A percentile compares a stretch with the other conserved stretches of the same genome.
Evolutionary conservation across 2,329 filamentous ascomycete species (phyloP).

Genomic region (Chaetomiaceae sp.): DNA sequence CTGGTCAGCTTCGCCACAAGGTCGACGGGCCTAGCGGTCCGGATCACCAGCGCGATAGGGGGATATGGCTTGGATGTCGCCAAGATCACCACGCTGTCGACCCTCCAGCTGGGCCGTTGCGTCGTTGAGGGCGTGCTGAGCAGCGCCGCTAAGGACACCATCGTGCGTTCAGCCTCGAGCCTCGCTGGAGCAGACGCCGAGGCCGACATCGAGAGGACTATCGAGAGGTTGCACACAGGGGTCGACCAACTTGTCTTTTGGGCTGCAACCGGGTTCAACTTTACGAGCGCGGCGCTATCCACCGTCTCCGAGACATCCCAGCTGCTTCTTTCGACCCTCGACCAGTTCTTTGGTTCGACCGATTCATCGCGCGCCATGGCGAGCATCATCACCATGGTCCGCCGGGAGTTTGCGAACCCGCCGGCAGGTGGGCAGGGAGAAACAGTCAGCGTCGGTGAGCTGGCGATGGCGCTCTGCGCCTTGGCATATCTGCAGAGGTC

Average conservation of each 20-base stretch:
- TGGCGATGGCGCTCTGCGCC: conserved; percentile 57
- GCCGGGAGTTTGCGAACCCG: conserved; percentile 61
- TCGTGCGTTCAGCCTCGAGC: conserved; percentile 42
- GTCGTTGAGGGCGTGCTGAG: conserved; percentile 52
- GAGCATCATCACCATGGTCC: conserved; percentile 60
- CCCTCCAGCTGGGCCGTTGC: conserved; percentile 52
- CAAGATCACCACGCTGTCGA: conserved; percentile 53
- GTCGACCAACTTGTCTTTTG: conserved; percentile 58
- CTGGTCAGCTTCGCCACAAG: conserved; percentile 57
- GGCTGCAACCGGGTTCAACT: conserved; percentile 56
- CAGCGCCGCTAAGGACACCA: conserved; percentile 48
- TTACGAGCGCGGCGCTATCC: conserved; percentile 53
- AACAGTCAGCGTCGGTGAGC: conserved; percentile 55
- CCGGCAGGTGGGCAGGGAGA: conserved; percentile 56
- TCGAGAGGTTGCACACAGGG: conserved; percentile 53
- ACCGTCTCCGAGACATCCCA: conserved; percentile 54
- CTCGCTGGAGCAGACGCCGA: conserved; percentile 51
- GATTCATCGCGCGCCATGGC: conserved; percentile 64
- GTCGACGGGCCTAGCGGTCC: conserved; percentile 54
- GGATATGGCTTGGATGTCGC: conserved; percentile 51
- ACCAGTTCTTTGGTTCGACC: conserved; percentile 64
- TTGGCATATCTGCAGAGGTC: conserved; percentile 58
- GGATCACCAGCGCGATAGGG: conserved; percentile 49
- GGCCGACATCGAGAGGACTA: conserved; percentile 51
- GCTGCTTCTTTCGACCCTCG: conserved; percentile 54